Percentiles rank a stretch among this genome's conserved stretches.
Evolutionary conservation across 2,329 filamentous ascomycete species (phyloP).

Genomic region (Aspergillus ochraceoroseus): DNA sequence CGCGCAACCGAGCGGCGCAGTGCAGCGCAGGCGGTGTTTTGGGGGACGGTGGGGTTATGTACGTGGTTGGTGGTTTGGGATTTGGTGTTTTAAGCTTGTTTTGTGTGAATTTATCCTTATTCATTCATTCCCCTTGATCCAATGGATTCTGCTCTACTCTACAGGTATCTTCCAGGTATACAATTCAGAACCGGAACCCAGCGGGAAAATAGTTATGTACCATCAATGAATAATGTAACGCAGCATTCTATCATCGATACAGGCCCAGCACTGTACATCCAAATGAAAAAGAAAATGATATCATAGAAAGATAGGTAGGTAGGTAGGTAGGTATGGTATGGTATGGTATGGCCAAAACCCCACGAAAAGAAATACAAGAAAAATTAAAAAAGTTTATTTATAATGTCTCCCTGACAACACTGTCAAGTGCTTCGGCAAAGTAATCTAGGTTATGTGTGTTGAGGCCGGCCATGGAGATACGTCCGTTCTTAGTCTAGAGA

Average conservation of each 20-base stretch:
- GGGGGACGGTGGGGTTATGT: slow-evolving; percentile 70
- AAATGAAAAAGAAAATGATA: slow-evolving; percentile 6
- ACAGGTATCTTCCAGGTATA: not conserved
- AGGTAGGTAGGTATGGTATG: slow-evolving; percentile 1
- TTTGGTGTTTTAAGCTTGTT: slow-evolving; percentile 50
- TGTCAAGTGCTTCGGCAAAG: slow-evolving; percentile 82
- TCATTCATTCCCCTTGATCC: not conserved
- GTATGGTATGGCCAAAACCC: too few relatives aligned
- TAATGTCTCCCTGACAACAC: slow-evolving; percentile 58
- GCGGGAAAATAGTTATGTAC: not conserved
- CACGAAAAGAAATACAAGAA: slow-evolving; percentile 13
- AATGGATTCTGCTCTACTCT: not conserved
- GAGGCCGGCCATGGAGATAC: slow-evolving; percentile 97
- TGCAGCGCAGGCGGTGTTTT: slow-evolving; percentile 72
- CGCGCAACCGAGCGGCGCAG: slow-evolving; percentile 68
- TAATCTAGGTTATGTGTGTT: slow-evolving; percentile 91
- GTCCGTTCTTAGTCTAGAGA: slow-evolving; percentile 81
- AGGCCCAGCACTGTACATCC: slow-evolving; percentile 3
- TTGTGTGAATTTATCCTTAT: not conserved
- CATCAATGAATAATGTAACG: not conserved
- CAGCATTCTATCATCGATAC: not conserved
- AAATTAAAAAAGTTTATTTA: slow-evolving; percentile 18
- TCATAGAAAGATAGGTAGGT: slow-evolving; percentile 5
- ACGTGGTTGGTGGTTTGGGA: slow-evolving; percentile 73
- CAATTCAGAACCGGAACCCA: too few relatives aligned